Evolutionary conservation across 257 asterid genomes (phyloP).

Genomic region (Ilex aquifolium): DNA sequence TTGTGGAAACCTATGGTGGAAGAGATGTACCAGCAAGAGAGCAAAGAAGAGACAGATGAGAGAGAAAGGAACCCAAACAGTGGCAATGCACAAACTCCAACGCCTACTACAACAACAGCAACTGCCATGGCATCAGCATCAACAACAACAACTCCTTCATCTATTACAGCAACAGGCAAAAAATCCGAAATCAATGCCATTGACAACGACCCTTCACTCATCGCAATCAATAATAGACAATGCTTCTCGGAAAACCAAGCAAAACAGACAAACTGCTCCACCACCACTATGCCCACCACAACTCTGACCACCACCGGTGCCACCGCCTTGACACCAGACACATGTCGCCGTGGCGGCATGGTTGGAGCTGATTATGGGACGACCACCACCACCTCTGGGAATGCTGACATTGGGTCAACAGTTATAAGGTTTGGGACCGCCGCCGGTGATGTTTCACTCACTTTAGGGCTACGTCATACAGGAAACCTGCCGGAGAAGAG

Average conservation of each 20-base stretch:
- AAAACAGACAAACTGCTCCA: not conserved
- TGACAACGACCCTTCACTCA: conserved; percentile 56
- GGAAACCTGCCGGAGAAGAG: conserved; percentile 81
- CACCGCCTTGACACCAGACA: conserved; percentile 9
- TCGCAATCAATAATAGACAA: conserved; percentile 42
- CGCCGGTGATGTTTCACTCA: conserved; percentile 89
- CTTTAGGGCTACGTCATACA: conserved; percentile 90
- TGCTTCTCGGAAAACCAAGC: conserved; percentile 47
- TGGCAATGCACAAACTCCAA: conserved; percentile 62
- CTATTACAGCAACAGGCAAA: conserved; percentile 33
- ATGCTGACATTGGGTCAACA: conserved; percentile 38
- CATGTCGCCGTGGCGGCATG: too few relatives aligned
- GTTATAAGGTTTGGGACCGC: conserved; percentile 63
- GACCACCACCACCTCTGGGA: conserved; percentile 6
- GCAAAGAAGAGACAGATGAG: conserved; percentile 52
- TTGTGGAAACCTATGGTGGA: conserved; percentile 99
- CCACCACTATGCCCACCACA: too few relatives aligned
- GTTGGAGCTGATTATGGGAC: too few relatives aligned
- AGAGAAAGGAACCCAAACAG: conserved; percentile 37
- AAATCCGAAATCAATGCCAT: conserved; percentile 43
- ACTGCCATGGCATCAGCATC: conserved; percentile 22
- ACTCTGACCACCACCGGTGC: conserved; percentile 9
- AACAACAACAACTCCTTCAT: not conserved
- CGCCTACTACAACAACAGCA: conserved; percentile 18
- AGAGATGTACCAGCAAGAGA: conserved; percentile 96